These are phyloP conservation scores for Teratosphaeria zuluensis DNA, from an alignment of 2,329 filamentous ascomycete genomes.

Conservation along the genomic window DNA sequence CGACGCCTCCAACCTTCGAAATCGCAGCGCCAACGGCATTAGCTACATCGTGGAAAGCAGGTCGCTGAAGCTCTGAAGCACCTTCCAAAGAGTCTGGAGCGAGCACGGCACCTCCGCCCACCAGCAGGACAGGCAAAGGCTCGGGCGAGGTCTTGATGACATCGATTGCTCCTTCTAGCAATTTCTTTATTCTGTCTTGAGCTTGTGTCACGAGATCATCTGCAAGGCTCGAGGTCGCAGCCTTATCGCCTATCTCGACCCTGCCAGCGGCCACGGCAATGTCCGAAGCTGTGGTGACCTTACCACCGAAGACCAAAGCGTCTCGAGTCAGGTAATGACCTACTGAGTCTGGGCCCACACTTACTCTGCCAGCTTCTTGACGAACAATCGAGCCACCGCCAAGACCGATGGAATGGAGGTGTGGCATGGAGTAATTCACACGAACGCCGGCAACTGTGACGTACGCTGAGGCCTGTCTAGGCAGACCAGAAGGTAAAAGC, in stretches of 20 bases:
- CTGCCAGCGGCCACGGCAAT: slow-evolving; percentile 32
- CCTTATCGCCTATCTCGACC: slow-evolving; percentile 17
- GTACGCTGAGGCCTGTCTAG: slow-evolving; percentile 51
- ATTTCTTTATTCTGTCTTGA: slow-evolving; percentile 32
- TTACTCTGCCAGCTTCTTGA: slow-evolving; percentile 24
- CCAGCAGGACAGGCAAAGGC: slow-evolving; percentile 44
- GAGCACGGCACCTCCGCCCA: slow-evolving; percentile 49
- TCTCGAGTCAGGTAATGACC: slow-evolving; percentile 42
- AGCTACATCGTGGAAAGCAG: slow-evolving; percentile 45
- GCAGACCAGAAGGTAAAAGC: slow-evolving; percentile 50
- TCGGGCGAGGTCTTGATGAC: slow-evolving; percentile 48
- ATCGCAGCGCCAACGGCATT: slow-evolving; percentile 54
- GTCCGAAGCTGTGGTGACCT: slow-evolving; percentile 45
- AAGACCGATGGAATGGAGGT: slow-evolving; percentile 45
- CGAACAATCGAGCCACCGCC: slow-evolving; percentile 45
- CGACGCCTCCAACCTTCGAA: slow-evolving; percentile 43
- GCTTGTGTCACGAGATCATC: slow-evolving; percentile 12
- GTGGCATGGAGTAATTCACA: slow-evolving; percentile 39
- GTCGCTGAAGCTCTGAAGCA: slow-evolving; percentile 42
- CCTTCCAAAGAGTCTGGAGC: slow-evolving; percentile 40
- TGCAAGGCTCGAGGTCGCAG: slow-evolving; percentile 11
- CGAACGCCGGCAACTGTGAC: slow-evolving; percentile 52
- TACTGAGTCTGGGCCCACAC: slow-evolving; percentile 49
- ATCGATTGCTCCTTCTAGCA: slow-evolving; percentile 45
- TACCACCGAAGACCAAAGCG: slow-evolving; percentile 45